phyloP scores from a whole-genome alignment of 129 eudicot genomes.

The Artemisia tridentata region DNA sequence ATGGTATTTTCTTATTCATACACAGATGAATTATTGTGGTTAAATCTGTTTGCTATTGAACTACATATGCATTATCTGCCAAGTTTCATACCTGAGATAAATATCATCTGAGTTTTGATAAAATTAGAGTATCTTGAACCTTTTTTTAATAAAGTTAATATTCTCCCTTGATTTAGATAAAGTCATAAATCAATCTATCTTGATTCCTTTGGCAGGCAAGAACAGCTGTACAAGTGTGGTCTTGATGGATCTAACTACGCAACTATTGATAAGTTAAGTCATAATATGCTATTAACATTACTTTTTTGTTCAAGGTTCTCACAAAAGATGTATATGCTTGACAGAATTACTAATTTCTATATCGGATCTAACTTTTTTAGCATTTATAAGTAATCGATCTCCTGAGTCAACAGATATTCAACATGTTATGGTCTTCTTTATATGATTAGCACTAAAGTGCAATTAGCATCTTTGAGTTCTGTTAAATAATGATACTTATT shows the following conservation, averaged over 20 bases:
- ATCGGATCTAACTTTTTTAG: not conserved
- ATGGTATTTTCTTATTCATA: not conserved
- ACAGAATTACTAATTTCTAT: not conserved
- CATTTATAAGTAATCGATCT: not conserved
- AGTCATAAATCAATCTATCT: constrained; percentile 6
- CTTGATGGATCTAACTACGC: constrained; percentile 82
- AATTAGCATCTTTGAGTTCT: no score
- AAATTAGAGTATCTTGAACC: not conserved
- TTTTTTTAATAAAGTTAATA: not conserved
- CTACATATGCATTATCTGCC: no score
- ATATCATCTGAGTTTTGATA: no score
- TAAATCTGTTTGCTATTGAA: no score
- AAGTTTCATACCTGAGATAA: no score
- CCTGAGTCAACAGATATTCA: not conserved
- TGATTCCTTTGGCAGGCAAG: constrained; percentile 51
- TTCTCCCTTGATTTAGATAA: not conserved
- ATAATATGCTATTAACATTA: constrained; percentile 1
- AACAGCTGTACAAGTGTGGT: constrained; percentile 76
- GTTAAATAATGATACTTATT: not conserved
- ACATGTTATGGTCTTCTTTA: not conserved
- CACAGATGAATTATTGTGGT: no score
- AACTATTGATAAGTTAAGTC: constrained; percentile 61
- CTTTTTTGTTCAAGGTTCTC: constrained; percentile 12
- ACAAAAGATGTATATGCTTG: not conserved
- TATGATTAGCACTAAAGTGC: not conserved